Percentiles rank a stretch among this genome's conserved stretches.
phyloP scores from a whole-genome alignment of 371 early-diverging fungal genomes.

The Mortierella sp. region DNA sequence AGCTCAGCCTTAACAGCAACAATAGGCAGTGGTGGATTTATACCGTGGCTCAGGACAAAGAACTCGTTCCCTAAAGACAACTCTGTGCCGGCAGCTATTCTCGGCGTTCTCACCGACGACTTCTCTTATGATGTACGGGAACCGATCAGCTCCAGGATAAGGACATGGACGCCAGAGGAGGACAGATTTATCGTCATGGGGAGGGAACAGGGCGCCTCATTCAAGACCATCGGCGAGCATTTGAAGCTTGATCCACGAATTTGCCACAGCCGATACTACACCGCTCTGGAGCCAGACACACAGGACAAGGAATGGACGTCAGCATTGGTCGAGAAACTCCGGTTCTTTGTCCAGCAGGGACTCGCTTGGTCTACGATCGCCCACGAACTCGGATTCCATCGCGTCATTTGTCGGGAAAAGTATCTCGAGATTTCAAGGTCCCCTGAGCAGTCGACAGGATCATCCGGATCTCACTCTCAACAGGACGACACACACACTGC shows the following conservation, averaged over 20 bases:
- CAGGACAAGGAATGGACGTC: slow-evolving; percentile 36
- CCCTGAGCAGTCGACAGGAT: not conserved
- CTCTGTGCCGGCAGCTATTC: not conserved
- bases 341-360: slow-evolving; percentile 40
- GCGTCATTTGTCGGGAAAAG: slow-evolving; percentile 24
- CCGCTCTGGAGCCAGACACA: slow-evolving; percentile 7
- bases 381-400: slow-evolving; percentile 27
- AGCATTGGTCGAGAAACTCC: slow-evolving; percentile 15
- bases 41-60: not conserved
- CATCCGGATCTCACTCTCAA: not conserved
- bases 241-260: slow-evolving; percentile 16
- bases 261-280: slow-evolving; percentile 23
- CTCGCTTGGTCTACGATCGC: slow-evolving; percentile 33
- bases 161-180: slow-evolving; percentile 41
- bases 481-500: not conserved
- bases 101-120: slow-evolving; percentile 21
- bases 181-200: slow-evolving; percentile 21
- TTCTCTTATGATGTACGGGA: slow-evolving; percentile 14
- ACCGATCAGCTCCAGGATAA: not conserved
- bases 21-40: not conserved
- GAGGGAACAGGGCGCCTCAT: slow-evolving; percentile 9
- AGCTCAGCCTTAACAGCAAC: not conserved
- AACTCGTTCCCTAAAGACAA: not conserved
- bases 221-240: slow-evolving; percentile 16
- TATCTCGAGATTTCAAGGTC: slow-evolving; percentile 25